Percentiles rank a stretch among this genome's conserved stretches.
Evolutionary conservation across 2,329 filamentous ascomycete genomes (phyloP).

Genomic region (Cladosporium sp.): DNA sequence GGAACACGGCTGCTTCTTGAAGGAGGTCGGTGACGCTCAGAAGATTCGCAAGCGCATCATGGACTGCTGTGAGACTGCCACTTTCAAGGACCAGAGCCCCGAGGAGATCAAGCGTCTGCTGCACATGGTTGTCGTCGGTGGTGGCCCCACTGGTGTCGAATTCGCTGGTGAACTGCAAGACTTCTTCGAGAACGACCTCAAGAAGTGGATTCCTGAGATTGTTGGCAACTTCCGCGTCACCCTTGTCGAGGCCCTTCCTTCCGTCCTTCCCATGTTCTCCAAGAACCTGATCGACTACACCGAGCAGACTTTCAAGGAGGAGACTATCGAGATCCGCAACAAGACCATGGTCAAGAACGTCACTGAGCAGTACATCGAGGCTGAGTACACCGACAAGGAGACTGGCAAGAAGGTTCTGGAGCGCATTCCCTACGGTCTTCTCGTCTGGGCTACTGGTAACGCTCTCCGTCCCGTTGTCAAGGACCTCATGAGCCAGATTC

Average conservation of each 20-base stretch:
- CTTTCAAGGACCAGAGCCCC: conserved; percentile 89
- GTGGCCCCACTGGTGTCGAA: conserved; percentile 94
- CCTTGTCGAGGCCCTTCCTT: conserved; percentile 92
- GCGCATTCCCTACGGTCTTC: conserved; percentile 84
- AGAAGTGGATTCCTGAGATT: conserved; percentile 97
- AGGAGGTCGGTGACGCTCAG: conserved; percentile 96
- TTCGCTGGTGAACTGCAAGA: conserved; percentile 98
- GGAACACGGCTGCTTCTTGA: conserved; percentile 95
- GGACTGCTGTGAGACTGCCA: conserved; percentile 98
- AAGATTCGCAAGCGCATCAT: conserved; percentile 97
- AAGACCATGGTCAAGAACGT: conserved; percentile 99
- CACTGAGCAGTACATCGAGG: conserved; percentile 87
- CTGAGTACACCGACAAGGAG: conserved; percentile 67
- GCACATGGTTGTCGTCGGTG: conserved; percentile 87
- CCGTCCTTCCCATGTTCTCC: conserved; percentile 93
- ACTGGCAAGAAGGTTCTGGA: conserved; percentile 81
- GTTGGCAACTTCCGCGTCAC: conserved; percentile 94
- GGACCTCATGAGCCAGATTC: conserved; percentile 87
- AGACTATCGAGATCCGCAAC: conserved; percentile 94
- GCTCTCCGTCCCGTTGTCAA: conserved; percentile 83
- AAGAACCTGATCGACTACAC: conserved; percentile 99
- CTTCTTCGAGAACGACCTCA: conserved; percentile 97
- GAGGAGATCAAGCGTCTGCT: conserved; percentile 91
- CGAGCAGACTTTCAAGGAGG: conserved; percentile 97
- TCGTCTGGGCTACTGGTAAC: conserved; percentile 98